Evolutionary conservation across 306 rosid species (phyloP).

Genomic region (barrel medic (Medicago truncatula)): MtrunA17r5.0-ANR NC_053044.1:47796501-47797000

Average conservation of each 20-base stretch:
- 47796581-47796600: conserved; percentile 90
- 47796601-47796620: conserved; percentile 79
- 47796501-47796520: conserved; percentile 9
- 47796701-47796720: conserved; percentile 11
- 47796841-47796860: conserved; percentile 93
- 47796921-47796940: conserved; percentile 88
- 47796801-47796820: conserved; percentile 20
- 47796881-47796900: conserved; percentile 83
- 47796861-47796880: conserved; percentile 99
- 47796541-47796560: conserved; percentile 56
- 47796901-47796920: conserved; percentile 93
- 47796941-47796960: conserved; percentile 72
- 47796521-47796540: conserved; percentile 32
- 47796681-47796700: conserved; percentile 14
- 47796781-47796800: neutral
- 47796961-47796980: conserved; percentile 96
- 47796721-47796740: neutral
- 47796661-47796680: neutral
- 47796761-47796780: conserved; percentile 15
- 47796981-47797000: conserved; percentile 47
- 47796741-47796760: conserved; percentile 15
- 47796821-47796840: conserved; percentile 67
- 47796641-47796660: conserved; percentile 75
- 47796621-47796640: conserved; percentile 92
- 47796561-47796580: conserved; percentile 99